Base-by-base conservation (phyloP, 2,329 filamentous ascomycete genomes). In the Ophiocordyceps polyrhachis-furcata region DNA sequence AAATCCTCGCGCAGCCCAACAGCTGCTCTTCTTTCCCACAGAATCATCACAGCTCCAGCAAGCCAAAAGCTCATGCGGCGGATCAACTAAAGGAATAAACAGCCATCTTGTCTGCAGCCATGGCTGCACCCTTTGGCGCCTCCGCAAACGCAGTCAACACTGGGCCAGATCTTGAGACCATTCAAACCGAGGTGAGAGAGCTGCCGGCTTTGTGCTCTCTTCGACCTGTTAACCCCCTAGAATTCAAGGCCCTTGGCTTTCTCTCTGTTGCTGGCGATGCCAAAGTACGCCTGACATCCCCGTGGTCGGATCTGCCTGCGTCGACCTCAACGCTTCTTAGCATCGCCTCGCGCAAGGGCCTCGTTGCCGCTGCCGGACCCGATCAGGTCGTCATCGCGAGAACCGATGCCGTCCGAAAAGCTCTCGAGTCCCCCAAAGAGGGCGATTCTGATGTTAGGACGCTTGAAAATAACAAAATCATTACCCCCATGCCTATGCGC, bases 311-410 rank as follows among this genome's bases (percentile, higher is more conserved):
- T 35, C 69, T 83, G 21, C 89, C 91, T 29, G 69, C 81, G 2
- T 69, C 83, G 5, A 86, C 81, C 41, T 78, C 86, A 13, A 93
- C 85, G 2, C 79, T 98, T 35, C 70, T 98, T 49, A 83, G 81
- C 57, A 74, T 96, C 51, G 87, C 89, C 45, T 80, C 85, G 29
- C 75, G 71, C 48, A 80, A 78, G 60, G 86, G 86, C 38, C 71
- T 98, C 20, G 69, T 95, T 45, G 89, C 89, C 28, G 91, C 88
- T 43, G 91, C 84, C 43, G 83, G 85, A 15, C 89, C 89, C 35
- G 80, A 93, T 54, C 72, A 73, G 43, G 71, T 98, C 41, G 69
- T 84, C 47, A 63, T 98, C 47, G 77, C 84, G 31, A 79, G 74
- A 3, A 93, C 89, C 14, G 78, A 88, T 45, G 72, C 78, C 4